phyloP scores from a whole-genome alignment of 768 basidiomycete species.

The Naganishia kalamii region DNA sequence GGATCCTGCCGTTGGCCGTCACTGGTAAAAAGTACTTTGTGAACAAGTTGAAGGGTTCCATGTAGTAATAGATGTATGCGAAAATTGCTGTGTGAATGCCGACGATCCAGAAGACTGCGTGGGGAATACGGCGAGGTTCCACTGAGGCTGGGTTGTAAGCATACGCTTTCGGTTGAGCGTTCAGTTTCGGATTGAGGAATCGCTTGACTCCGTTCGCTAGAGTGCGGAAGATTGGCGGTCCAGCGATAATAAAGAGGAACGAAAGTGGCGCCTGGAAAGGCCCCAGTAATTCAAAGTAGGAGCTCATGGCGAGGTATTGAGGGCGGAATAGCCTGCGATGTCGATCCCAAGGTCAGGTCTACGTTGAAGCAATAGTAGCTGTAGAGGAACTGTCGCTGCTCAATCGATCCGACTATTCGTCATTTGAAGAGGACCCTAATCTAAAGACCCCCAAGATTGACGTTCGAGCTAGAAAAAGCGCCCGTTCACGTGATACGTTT shows the following conservation, averaged over 20 bases:
- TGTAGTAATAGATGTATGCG: slow-evolving; percentile 27
- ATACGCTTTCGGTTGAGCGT: slow-evolving; percentile 5
- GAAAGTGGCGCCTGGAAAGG: slow-evolving; percentile 28
- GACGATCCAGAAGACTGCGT: slow-evolving; percentile 24
- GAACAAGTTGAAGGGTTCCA: slow-evolving; percentile 37
- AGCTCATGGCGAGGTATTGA: slow-evolving; percentile 4
- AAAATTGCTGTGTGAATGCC: slow-evolving; percentile 25
- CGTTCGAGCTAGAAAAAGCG: background rate
- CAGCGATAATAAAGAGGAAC: slow-evolving; percentile 28
- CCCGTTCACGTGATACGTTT: background rate
- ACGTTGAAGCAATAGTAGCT: too few species aligned
- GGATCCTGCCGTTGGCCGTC: slow-evolving; percentile 20
- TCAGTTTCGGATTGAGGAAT: slow-evolving; percentile 11
- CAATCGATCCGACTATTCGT: too few species aligned
- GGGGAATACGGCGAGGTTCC: slow-evolving; percentile 17
- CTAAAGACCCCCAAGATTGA: slow-evolving; percentile 1
- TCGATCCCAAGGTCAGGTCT: too few species aligned
- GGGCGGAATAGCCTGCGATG: too few species aligned
- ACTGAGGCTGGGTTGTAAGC: slow-evolving; percentile 12
- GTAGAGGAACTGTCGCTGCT: too few species aligned
- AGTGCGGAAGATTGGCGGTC: slow-evolving; percentile 29
- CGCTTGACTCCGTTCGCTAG: slow-evolving; percentile 14
- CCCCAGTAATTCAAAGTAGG: slow-evolving; percentile 19
- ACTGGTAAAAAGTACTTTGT: slow-evolving; percentile 29
- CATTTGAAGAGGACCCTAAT: too few species aligned